Evolutionary conservation across 495 filamentous ascomycete species (phyloP).

Genomic region (Daldinia concentrica): DNA sequence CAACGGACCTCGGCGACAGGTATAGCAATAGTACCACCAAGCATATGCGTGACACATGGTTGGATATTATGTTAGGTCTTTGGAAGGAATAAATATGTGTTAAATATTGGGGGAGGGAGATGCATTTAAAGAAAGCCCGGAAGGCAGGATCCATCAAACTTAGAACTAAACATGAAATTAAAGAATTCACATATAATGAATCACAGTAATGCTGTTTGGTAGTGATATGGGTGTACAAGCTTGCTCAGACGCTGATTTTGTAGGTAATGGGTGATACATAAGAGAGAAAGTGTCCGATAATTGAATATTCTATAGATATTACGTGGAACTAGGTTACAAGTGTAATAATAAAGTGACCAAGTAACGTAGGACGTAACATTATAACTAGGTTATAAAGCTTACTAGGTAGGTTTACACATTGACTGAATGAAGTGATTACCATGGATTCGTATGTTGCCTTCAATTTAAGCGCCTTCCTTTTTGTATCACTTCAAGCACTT

Average conservation of each 20-base stretch:
- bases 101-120: too few relatives aligned
- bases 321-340: neutral
- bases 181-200: too few relatives aligned
- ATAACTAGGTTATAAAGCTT: neutral
- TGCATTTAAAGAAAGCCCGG: too few relatives aligned
- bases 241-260: too few relatives aligned
- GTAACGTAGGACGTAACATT: neutral
- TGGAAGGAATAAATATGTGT: too few relatives aligned
- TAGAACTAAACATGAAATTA: too few relatives aligned
- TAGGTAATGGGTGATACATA: too few relatives aligned
- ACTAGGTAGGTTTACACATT: neutral
- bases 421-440: too few relatives aligned
- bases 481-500: neutral
- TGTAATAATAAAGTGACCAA: neutral
- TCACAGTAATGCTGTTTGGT: neutral
- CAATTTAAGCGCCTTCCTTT: neutral
- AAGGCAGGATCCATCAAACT: too few relatives aligned
- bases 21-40: constrained; percentile 39
- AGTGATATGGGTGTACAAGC: neutral
- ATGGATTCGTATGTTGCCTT: too few relatives aligned
- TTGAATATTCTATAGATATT: neutral
- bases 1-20: constrained; percentile 38
- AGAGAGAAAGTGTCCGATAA: neutral
- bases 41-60: constrained; percentile 38
- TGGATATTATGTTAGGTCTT: too few relatives aligned